Percentiles rank a stretch among this genome's conserved stretches.
phyloP scores from a whole-genome alignment of 169 alveolate species.

The Babesia divergens region DNA sequence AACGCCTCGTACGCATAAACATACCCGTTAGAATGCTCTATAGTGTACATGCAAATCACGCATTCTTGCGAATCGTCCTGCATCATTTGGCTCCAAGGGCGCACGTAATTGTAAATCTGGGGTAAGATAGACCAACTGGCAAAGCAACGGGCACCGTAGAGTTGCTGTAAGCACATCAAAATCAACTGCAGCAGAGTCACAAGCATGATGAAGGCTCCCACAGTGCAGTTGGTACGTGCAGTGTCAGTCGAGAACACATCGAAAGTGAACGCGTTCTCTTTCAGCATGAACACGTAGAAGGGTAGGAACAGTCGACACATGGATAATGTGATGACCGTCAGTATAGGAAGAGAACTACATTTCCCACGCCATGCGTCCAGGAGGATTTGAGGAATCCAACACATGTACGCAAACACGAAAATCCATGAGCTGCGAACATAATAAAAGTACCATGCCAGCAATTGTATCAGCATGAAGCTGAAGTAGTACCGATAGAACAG shows the following conservation, averaged over 20 bases:
- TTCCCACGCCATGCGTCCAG: constrained; percentile 80
- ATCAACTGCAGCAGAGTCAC: constrained; percentile 50
- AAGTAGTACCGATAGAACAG: constrained; percentile 63
- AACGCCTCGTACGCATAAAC: not conserved
- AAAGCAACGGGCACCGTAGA: constrained; percentile 68
- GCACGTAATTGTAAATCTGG: constrained; percentile 77
- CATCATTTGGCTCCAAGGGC: constrained; percentile 64
- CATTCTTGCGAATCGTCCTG: constrained; percentile 79
- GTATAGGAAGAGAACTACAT: constrained; percentile 53
- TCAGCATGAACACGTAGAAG: constrained; percentile 60
- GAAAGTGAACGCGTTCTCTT: constrained; percentile 64
- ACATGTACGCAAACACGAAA: constrained; percentile 43
- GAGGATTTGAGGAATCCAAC: constrained; percentile 79
- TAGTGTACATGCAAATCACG: constrained; percentile 79
- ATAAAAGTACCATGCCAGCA: constrained; percentile 37
- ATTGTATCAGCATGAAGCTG: constrained; percentile 23
- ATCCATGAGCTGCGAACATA: constrained; percentile 56
- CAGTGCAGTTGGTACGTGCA: constrained; percentile 47
- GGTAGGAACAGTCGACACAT: constrained; percentile 69
- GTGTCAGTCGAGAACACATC: constrained; percentile 55
- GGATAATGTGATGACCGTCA: constrained; percentile 41
- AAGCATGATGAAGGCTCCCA: constrained; percentile 41
- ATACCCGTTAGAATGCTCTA: constrained; percentile 53
- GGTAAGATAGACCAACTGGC: constrained; percentile 70
- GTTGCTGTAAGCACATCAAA: constrained; percentile 62